Percentiles rank a stretch among this genome's conserved stretches.
phyloP scores from a whole-genome alignment of 208 protist species.

The Trypanosoma rangeli region DNA sequence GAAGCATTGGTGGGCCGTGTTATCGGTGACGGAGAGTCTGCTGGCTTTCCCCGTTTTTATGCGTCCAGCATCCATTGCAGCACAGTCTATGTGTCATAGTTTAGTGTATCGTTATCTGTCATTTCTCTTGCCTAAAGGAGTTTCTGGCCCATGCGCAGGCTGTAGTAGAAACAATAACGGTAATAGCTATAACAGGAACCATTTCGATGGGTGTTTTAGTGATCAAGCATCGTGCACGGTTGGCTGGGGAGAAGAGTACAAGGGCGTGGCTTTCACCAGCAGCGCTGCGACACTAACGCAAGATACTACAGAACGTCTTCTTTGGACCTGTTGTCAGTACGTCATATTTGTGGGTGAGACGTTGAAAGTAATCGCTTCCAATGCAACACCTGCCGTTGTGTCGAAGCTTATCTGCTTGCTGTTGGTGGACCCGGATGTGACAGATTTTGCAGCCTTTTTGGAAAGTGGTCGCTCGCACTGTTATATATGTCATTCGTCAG shows the following conservation, averaged over 20 bases:
- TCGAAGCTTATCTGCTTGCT: conserved; percentile 19
- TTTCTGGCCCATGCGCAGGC: not conserved
- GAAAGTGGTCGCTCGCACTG: conserved; percentile 4
- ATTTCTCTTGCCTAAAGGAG: not conserved
- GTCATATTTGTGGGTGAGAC: conserved; percentile 19
- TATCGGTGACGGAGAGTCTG: conserved; percentile 15
- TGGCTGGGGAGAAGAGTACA: conserved; percentile 25
- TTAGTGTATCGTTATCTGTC: conserved; percentile 20
- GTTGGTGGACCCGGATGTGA: conserved; percentile 18
- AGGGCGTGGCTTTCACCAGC: not conserved
- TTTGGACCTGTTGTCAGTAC: conserved; percentile 25
- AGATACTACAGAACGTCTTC: conserved; percentile 9
- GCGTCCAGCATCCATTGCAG: not conserved
- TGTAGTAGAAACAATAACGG: not conserved
- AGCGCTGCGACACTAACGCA: not conserved
- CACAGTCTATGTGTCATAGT: conserved; percentile 22
- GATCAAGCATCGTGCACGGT: not conserved
- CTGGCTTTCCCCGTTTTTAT: conserved; percentile 24
- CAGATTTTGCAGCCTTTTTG: conserved; percentile 14
- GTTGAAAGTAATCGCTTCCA: conserved; percentile 25
- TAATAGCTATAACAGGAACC: not conserved
- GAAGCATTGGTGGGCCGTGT: conserved; percentile 12
- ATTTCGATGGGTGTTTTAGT: not conserved
- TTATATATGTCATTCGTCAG: conserved; percentile 10
- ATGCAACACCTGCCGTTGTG: not conserved